Percentiles rank a stretch among this genome's conserved stretches.
These are phyloP conservation scores for Drechmeria coniospora DNA, from an alignment of 2,329 filamentous ascomycete species.

Conservation along the genomic window DNA sequence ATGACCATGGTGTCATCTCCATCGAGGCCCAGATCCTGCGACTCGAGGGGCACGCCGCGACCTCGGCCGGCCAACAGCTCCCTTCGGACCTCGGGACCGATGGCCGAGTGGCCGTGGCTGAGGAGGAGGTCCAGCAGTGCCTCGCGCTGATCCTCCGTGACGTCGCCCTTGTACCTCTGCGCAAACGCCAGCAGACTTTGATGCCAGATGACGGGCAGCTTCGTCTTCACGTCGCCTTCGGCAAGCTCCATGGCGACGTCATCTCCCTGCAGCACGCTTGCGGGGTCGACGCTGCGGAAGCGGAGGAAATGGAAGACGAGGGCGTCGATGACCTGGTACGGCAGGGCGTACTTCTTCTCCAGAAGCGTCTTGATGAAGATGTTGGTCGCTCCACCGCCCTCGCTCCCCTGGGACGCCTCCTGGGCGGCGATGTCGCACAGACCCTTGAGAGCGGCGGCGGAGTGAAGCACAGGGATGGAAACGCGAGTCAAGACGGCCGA, in stretches of 20 bases:
- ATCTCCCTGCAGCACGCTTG: slow-evolving; percentile 36
- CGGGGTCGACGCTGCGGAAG: slow-evolving; percentile 57
- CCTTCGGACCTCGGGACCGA: slow-evolving; percentile 79
- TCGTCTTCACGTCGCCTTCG: slow-evolving; percentile 37
- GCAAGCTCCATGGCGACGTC: slow-evolving; percentile 32
- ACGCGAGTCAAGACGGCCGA: slow-evolving; percentile 73
- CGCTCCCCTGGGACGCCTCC: slow-evolving; percentile 67
- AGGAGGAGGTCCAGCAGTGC: slow-evolving; percentile 76
- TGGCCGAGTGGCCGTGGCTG: slow-evolving; percentile 69
- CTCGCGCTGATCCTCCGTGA: slow-evolving; percentile 89
- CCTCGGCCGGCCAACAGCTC: slow-evolving; percentile 81
- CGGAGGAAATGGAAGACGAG: slow-evolving; percentile 94
- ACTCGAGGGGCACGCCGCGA: slow-evolving; percentile 55
- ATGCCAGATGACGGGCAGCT: slow-evolving; percentile 89
- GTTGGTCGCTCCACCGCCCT: slow-evolving; percentile 83
- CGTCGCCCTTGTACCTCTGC: slow-evolving; percentile 87
- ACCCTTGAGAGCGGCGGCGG: slow-evolving; percentile 77
- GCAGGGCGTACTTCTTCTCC: slow-evolving; percentile 93
- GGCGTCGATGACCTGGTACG: slow-evolving; percentile 86
- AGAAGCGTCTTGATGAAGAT: slow-evolving; percentile 86
- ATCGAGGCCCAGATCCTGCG: slow-evolving; percentile 37
- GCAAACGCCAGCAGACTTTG: slow-evolving; percentile 86
- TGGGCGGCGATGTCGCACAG: slow-evolving; percentile 90
- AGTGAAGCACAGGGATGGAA: slow-evolving; percentile 81
- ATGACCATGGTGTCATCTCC: slow-evolving; percentile 90